These are phyloP conservation scores for Xylariales sp. DNA, from an alignment of 2,329 filamentous ascomycete genomes.

Conservation along the genomic window DNA sequence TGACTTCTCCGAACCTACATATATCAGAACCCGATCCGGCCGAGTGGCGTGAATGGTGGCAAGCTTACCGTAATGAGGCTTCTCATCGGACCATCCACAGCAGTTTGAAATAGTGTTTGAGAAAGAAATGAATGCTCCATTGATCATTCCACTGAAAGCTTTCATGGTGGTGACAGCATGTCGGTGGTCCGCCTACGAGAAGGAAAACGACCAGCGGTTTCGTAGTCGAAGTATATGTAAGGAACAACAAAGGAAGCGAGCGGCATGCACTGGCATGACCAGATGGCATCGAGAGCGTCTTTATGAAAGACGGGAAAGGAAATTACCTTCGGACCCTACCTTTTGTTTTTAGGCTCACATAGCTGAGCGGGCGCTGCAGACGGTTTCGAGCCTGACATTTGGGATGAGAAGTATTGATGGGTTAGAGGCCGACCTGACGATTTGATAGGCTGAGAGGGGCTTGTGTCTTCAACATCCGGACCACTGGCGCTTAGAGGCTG, in stretches of 20 bases:
- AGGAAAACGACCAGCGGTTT: slow-evolving; percentile 26
- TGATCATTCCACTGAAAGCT: slow-evolving; percentile 36
- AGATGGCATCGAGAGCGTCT: slow-evolving; percentile 21
- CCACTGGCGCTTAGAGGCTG: slow-evolving; percentile 46
- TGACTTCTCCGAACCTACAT: slow-evolving; percentile 25
- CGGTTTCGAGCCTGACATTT: slow-evolving; percentile 21
- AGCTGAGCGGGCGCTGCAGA: slow-evolving; percentile 24
- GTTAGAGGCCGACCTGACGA: slow-evolving; percentile 26
- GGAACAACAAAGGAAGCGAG: slow-evolving; percentile 16
- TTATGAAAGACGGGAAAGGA: slow-evolving; percentile 20
- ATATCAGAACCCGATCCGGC: slow-evolving; percentile 14
- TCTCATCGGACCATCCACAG: slow-evolving; percentile 38
- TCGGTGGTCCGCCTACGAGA: slow-evolving; percentile 15
- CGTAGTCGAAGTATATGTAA: slow-evolving; percentile 7
- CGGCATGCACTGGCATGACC: slow-evolving; percentile 16
- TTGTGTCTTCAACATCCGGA: slow-evolving; percentile 24
- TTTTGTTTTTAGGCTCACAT: slow-evolving; percentile 26
- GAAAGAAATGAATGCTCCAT: slow-evolving; percentile 41
- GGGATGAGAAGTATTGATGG: slow-evolving; percentile 27
- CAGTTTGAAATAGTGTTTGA: slow-evolving; percentile 41
- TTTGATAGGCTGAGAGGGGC: slow-evolving; percentile 39
- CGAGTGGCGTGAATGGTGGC: slow-evolving; percentile 11
- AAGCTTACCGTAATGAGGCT: slow-evolving; percentile 33
- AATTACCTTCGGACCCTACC: slow-evolving; percentile 20
- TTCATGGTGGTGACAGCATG: slow-evolving; percentile 35